Base-by-base conservation (phyloP, 805 yeast species). In the Metschnikowia bowlesiae region DNA sequence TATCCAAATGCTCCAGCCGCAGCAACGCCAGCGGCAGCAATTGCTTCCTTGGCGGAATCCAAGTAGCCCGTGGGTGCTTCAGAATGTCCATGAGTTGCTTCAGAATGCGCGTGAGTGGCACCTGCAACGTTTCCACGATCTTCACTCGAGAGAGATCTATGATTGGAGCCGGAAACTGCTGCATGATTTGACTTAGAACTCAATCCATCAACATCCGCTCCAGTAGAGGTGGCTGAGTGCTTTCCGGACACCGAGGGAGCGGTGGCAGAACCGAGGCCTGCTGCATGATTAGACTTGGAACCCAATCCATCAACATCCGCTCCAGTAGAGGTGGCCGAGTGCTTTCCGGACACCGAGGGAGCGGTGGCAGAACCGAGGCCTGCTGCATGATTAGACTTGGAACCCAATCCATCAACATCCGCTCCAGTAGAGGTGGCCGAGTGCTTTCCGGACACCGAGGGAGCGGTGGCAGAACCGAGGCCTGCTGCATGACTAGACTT, bases 1-100 rank as follows among this genome's bases (percentile, higher is more conserved):
- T 50, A 57, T 7, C 62, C 62, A 18, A 59, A 53, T 18, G 60
- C 58, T 6, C 57, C 53, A 31, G 62, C 61, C n/a, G 63, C 61
- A 6, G 52, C 56, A 37, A 57, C 63, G 9, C 61, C 62, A 14
- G 54, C 60, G n/a, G 63, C 55, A 4, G 60, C 60, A 37, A 59
- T 49, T 13, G 56, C 56, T 2, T 46, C 51, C 44, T 55, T 55
- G 5, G 58, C 53, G 4, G 58, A 48, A 36, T 44, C 58, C 42
- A 54, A 46, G 38, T 37, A 42, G 2, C 57, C 54, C 7, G 13
- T 37, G 18, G 6, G 32, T 3, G 6, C 22, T n/a, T 16, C 33
- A 9, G 48, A 31, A 22, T 39, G 37, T 31, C 22, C 22, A 4
- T 22, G 45, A 13, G 6, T 42, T 3, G 6, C n/a, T n/a, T 16